A percentile compares a stretch with the other conserved stretches of the same genome.
phyloP scores from a whole-genome alignment of 2,329 filamentous ascomycete genomes.

The Dothideomycetidae sp. region DNA sequence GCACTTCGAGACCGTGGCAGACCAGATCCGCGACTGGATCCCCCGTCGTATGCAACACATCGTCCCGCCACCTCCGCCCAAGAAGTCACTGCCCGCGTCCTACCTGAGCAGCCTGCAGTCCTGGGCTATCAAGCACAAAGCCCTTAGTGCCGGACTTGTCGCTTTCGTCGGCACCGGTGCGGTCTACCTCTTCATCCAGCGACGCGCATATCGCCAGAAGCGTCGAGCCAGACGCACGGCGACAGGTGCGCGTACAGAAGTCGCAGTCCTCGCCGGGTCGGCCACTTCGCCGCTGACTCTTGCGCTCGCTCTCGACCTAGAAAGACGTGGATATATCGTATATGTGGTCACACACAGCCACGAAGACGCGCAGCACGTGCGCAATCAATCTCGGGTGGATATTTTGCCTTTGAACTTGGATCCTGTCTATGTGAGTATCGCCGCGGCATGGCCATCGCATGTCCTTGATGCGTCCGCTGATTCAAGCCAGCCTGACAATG shows the following conservation, averaged over 20 bases:
- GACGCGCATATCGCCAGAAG: constrained; percentile 46
- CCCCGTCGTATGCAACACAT: constrained; percentile 35
- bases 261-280: constrained; percentile 78
- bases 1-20: constrained; percentile 64
- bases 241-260: constrained; percentile 77
- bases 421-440: constrained; percentile 53
- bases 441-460: background rate
- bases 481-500: constrained; percentile 47
- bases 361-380: constrained; percentile 70
- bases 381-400: constrained; percentile 63
- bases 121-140: constrained; percentile 61
- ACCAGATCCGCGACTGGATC: constrained; percentile 53
- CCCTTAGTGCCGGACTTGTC: constrained; percentile 56
- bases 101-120: constrained; percentile 45
- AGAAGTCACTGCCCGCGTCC: constrained; percentile 27
- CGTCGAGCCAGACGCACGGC: constrained; percentile 64
- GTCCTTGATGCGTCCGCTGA: background rate
- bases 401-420: constrained; percentile 73
- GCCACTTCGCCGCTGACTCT: constrained; percentile 71
- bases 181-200: constrained; percentile 41
- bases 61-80: constrained; percentile 34
- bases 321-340: constrained; percentile 82
- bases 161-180: constrained; percentile 54
- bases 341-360: constrained; percentile 76
- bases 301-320: constrained; percentile 71